phyloP scores from a whole-genome alignment of 768 basidiomycete genomes.

The Rhizopogon rudus region DNA sequence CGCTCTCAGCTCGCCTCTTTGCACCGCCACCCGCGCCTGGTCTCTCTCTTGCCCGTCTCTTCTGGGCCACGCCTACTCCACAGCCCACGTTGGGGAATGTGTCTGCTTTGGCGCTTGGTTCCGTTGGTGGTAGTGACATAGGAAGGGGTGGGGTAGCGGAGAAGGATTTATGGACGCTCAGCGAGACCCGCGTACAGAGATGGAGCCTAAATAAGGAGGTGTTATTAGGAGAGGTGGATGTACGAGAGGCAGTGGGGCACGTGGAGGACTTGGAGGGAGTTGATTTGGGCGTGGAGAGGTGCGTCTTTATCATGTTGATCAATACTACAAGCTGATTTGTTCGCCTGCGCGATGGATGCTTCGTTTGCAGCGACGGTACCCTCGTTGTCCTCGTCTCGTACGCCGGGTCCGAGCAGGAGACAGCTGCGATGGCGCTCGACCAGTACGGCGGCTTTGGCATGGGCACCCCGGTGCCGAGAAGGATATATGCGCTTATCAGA shows the following conservation, averaged over 20 bases:
- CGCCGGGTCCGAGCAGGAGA: slow-evolving; percentile 41
- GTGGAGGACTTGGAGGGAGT: slow-evolving; percentile 69
- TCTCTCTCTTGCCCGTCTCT: slow-evolving; percentile 38
- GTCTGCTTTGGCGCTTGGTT: slow-evolving; percentile 54
- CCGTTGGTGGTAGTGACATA: not conserved
- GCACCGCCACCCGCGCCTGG: slow-evolving; percentile 44
- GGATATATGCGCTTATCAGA: slow-evolving; percentile 60
- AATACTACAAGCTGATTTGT: not conserved
- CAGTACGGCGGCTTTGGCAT: slow-evolving; percentile 32
- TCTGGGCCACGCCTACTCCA: slow-evolving; percentile 36
- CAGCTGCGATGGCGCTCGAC: slow-evolving; percentile 27
- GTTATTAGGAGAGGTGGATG: slow-evolving; percentile 49
- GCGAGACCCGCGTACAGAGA: slow-evolving; percentile 61
- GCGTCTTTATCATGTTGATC: slow-evolving; percentile 10
- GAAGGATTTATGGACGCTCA: slow-evolving; percentile 60
- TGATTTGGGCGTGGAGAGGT: slow-evolving; percentile 63
- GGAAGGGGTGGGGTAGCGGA: slow-evolving; percentile 29
- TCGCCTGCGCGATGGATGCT: slow-evolving; percentile 3
- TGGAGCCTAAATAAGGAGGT: slow-evolving; percentile 60
- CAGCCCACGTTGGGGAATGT: slow-evolving; percentile 55
- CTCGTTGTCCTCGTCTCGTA: slow-evolving; percentile 66
- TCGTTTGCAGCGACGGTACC: slow-evolving; percentile 36
- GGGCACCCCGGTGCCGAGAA: slow-evolving; percentile 38
- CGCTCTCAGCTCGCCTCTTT: slow-evolving; percentile 55
- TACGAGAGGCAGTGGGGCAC: slow-evolving; percentile 43